These are phyloP conservation scores for Quercus ilex DNA, from an alignment of 306 rosid species.

Conservation along the genomic window DNA sequence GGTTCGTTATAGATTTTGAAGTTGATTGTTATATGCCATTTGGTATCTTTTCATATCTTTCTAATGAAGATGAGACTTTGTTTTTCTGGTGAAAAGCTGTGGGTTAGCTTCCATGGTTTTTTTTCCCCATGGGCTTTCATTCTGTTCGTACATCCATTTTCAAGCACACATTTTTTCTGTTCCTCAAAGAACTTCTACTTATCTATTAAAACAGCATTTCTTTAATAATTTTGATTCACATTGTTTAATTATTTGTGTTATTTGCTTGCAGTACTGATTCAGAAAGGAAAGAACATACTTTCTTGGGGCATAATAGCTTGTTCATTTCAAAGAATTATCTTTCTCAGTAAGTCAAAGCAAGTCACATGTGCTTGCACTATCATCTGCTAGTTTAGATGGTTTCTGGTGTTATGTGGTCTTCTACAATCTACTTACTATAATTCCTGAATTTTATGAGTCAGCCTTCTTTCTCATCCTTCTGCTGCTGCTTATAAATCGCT, in stretches of 20 bases:
- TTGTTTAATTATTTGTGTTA: slow-evolving; percentile 14
- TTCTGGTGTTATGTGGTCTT: too few relatives aligned
- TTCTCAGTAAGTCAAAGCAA: slow-evolving; percentile 40
- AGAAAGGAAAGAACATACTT: slow-evolving; percentile 17
- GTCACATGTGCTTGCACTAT: too few relatives aligned
- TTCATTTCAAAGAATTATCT: slow-evolving; percentile 32
- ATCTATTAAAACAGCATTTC: neutral
- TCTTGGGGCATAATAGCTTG: slow-evolving; percentile 19
- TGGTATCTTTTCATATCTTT: slow-evolving; percentile 1
- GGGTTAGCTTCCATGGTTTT: neutral
- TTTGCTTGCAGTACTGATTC: slow-evolving; percentile 35
- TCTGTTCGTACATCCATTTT: neutral
- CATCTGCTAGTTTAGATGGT: too few relatives aligned
- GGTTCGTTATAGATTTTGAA: neutral
- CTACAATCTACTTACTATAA: too few relatives aligned
- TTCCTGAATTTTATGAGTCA: too few relatives aligned
- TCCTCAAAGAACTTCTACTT: neutral
- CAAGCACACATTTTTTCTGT: slow-evolving; percentile 3
- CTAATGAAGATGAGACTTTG: neutral
- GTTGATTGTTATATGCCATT: neutral
- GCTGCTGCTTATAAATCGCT: too few relatives aligned
- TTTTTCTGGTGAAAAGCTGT: neutral
- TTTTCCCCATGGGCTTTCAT: neutral
- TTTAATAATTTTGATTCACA: neutral
- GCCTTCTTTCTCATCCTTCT: too few relatives aligned